Conservation (phyloP, 2,329 filamentous ascomycete species). For the Penicillium griseofulvum region DNA sequence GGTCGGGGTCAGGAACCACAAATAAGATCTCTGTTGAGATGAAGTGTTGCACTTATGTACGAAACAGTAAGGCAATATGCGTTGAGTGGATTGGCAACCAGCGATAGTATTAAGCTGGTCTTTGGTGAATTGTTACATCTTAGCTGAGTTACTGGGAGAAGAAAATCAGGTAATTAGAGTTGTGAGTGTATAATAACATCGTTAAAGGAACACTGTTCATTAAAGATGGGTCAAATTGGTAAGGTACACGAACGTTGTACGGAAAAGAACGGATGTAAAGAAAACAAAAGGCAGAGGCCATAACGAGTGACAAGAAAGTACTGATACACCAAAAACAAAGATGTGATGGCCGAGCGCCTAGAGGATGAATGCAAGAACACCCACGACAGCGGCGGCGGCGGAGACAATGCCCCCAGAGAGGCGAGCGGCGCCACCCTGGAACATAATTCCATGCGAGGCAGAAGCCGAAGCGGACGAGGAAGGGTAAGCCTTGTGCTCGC, state of each 20-base stretch:
- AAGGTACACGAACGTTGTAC: constrained; percentile 6
- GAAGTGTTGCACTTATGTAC: too few relatives aligned
- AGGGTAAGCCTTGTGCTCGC: constrained; percentile 28
- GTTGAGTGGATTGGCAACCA: fast-evolving
- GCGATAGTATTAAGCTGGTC: fast-evolving
- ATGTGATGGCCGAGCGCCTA: constrained; percentile 8
- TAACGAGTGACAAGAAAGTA: constrained; percentile 15
- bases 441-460: constrained; percentile 20
- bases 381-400: constrained; percentile 23
- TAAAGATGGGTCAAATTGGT: constrained; percentile 6
- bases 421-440: constrained; percentile 25
- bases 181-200: neutral
- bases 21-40: neutral
- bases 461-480: constrained; percentile 38
- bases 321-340: neutral
- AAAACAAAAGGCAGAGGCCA: neutral
- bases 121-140: neutral
- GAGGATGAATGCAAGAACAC: constrained; percentile 29
- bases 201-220: constrained; percentile 7
- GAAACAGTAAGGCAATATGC: neutral
- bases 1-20: neutral
- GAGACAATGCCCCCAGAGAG: constrained; percentile 25
- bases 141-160: too few relatives aligned
- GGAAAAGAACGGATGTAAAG: neutral
- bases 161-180: fast-evolving